phyloP scores from a whole-genome alignment of 2,329 filamentous ascomycete genomes.

The Ophiostoma fasciatum region DNA sequence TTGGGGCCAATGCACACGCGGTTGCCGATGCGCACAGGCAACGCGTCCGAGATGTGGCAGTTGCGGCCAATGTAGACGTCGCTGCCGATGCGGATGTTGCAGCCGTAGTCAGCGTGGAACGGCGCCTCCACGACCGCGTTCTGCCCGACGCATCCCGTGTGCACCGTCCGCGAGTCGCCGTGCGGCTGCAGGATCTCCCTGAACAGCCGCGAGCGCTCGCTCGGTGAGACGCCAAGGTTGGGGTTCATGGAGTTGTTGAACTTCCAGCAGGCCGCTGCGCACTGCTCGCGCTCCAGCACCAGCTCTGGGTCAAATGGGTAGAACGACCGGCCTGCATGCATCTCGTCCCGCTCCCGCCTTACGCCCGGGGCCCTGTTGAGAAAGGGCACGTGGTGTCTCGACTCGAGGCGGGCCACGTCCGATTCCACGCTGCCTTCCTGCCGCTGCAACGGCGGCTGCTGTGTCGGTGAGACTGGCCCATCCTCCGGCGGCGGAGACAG shows the following conservation, averaged over 20 bases:
- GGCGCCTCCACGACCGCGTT: conserved; percentile 71
- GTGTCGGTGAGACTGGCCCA: conserved; percentile 2
- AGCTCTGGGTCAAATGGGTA: conserved; percentile 66
- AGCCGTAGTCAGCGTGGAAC: conserved; percentile 89
- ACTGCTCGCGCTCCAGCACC: conserved; percentile 70
- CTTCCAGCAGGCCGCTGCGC: conserved; percentile 63
- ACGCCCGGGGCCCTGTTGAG: conserved; percentile 23
- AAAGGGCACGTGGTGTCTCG: conserved; percentile 45
- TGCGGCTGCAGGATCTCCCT: conserved; percentile 54
- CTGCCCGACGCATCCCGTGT: conserved; percentile 52
- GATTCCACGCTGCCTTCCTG: too few species aligned
- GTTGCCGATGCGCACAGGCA: conserved; percentile 65
- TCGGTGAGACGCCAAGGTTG: conserved; percentile 51
- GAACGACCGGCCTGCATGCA: conserved; percentile 69
- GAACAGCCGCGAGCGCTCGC: conserved; percentile 56
- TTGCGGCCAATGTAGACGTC: conserved; percentile 71
- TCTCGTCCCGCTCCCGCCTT: conserved; percentile 67
- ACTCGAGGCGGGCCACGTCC: too few species aligned
- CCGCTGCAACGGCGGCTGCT: background rate
- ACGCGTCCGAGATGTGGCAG: conserved; percentile 79
- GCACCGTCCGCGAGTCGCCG: conserved; percentile 37
- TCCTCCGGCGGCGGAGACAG: background rate
- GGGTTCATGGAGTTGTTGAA: conserved; percentile 79
- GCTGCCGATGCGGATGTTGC: conserved; percentile 80
- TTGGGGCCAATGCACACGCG: conserved; percentile 66